Evolutionary conservation across 768 basidiomycete genomes (phyloP), one percentile per base, ranked within the genome.

Genomic region (Trametes maxima): DNA sequence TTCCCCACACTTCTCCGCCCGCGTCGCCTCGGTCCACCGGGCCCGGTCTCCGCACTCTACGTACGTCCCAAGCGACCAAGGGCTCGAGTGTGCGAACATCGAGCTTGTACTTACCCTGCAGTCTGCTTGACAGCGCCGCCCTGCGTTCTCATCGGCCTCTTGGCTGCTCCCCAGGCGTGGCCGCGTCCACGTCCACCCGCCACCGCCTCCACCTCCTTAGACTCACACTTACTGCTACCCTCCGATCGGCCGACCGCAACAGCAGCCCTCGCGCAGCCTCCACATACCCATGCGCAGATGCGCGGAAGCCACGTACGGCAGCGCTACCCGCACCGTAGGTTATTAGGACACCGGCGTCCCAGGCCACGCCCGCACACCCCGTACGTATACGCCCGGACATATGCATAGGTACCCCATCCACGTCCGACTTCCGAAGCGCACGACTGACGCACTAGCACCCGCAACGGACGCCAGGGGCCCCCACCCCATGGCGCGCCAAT

Each of bases 1-100:
- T 55, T 55, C 60, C 51, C 59, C 59, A 50, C 54, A 43, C 60
- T 47, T 46, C 49, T 11, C 22, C 21, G 40, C 47, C 16, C 47
- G 21, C 47, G 25, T 49, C 47, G 47, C 25, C 14, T 42, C 60
- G 48, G 60, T 21, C 17, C 54, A 56, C 28, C 22, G 40, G 44
- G 6, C 28, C 53, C 55, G 55, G 21, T 25, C 14, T n/a, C 28
- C 60, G 42, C 5, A 33, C n/a, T n/a, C n/a, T n/a, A n/a, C n/a
- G n/a, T n/a, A n/a, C n/a, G n/a, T n/a, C n/a, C n/a, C n/a, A n/a
- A n/a, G n/a, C n/a, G n/a, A n/a, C n/a, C n/a, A n/a, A n/a, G n/a
- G n/a, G 25, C 28, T 14, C 28, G 11, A 10, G 28, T 28, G 12
- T 24, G 10, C 13, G 2, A 17, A 12, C 28, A 8, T 33, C 28